phyloP scores from a whole-genome alignment of 768 basidiomycete genomes.

The Kwoniella sp. region DNA sequence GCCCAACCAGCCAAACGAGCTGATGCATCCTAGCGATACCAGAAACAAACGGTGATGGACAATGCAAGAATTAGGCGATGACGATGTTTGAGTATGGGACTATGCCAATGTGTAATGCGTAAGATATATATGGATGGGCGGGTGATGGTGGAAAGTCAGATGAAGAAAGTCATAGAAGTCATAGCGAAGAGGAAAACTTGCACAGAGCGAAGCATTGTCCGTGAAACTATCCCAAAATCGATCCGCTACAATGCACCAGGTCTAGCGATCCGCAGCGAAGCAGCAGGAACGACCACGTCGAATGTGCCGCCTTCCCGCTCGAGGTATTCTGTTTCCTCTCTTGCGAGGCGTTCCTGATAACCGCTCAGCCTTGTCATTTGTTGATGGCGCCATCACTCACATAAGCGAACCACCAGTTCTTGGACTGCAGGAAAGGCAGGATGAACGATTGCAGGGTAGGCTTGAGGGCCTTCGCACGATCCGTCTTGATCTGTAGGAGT shows the following conservation, averaged over 20 bases:
- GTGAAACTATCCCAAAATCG: no score
- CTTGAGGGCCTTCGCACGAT: slow-evolving; percentile 22
- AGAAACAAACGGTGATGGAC: background rate
- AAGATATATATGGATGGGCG: no score
- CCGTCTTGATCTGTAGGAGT: slow-evolving; percentile 21
- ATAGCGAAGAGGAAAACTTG: no score
- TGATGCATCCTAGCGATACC: no score
- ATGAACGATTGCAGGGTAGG: slow-evolving; percentile 25
- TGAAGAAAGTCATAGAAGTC: no score
- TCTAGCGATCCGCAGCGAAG: slow-evolving; percentile 22
- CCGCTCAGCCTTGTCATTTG: background rate
- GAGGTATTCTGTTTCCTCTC: slow-evolving; percentile 45
- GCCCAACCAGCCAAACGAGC: no score
- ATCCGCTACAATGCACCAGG: slow-evolving; percentile 1
- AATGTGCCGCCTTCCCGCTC: slow-evolving; percentile 46
- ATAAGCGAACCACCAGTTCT: slow-evolving; percentile 39
- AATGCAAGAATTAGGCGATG: background rate
- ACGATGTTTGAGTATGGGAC: no score
- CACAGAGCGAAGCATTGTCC: no score
- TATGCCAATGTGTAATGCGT: no score
- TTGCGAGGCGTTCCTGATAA: slow-evolving; percentile 25
- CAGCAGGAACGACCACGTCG: slow-evolving; percentile 19
- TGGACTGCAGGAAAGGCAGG: slow-evolving; percentile 26
- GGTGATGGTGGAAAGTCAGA: no score
- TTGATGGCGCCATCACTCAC: slow-evolving; percentile 3